phyloP scores from a whole-genome alignment of 345 rosid genomes.

The Euphorbia peplus region DNA sequence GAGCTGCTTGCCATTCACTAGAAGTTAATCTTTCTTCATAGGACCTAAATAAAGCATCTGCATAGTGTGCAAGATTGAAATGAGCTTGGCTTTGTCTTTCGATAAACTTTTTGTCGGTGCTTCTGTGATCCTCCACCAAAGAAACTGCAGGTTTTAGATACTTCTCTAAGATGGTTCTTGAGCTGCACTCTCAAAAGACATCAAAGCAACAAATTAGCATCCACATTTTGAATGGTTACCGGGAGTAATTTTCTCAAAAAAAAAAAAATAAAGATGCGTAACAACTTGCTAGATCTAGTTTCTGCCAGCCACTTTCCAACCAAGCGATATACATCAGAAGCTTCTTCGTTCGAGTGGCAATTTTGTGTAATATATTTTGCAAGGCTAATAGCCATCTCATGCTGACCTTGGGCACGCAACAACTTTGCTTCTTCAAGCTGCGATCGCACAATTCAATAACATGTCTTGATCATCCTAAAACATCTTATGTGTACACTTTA shows the following conservation, averaged over 20 bases:
- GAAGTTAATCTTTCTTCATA: slow-evolving; percentile 88
- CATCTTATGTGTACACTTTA: not conserved
- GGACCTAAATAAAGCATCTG: slow-evolving; percentile 84
- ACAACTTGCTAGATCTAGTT: slow-evolving; percentile 95
- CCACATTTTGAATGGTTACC: not conserved
- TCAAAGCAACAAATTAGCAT: slow-evolving; percentile 16
- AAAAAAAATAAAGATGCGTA: slow-evolving; percentile 15
- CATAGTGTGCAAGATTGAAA: slow-evolving; percentile 92
- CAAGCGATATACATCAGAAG: slow-evolving; percentile 74
- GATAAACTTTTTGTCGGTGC: slow-evolving; percentile 52
- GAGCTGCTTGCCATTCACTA: slow-evolving; percentile 97
- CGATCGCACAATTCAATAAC: slow-evolving; percentile 7
- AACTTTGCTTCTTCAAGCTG: slow-evolving; percentile 98
- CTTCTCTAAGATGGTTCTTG: slow-evolving; percentile 89
- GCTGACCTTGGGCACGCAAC: slow-evolving; percentile 86
- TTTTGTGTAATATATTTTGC: slow-evolving; percentile 72
- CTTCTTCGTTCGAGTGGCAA: slow-evolving; percentile 54
- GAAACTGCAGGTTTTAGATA: slow-evolving; percentile 91
- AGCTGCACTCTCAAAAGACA: slow-evolving; percentile 46
- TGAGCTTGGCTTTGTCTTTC: slow-evolving; percentile 78
- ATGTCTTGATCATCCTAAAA: not conserved
- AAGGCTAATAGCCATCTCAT: slow-evolving; percentile 91
- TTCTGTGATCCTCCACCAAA: slow-evolving; percentile 52
- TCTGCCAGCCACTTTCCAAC: slow-evolving; percentile 97
- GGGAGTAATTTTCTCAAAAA: slow-evolving; percentile 18